These are phyloP conservation scores for Leccinum griseonigrum DNA, from an alignment of 1,284 basidiomycete genomes.

Conservation along the genomic window DNA sequence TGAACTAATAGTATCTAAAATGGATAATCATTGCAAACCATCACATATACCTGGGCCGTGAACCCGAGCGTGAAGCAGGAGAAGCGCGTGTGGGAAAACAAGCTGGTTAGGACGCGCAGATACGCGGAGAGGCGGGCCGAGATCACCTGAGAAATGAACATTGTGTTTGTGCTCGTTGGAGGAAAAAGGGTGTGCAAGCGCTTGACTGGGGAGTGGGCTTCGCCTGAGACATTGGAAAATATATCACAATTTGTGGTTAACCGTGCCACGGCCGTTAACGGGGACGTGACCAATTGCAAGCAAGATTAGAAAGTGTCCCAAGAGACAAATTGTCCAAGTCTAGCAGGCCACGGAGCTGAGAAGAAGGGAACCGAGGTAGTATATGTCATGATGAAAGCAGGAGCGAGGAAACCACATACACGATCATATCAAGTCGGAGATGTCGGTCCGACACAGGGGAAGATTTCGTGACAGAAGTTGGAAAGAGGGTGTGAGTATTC, in stretches of 20 bases:
- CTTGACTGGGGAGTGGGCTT: not conserved
- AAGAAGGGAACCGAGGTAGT: not conserved
- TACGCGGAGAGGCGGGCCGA: not conserved
- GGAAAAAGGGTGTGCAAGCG: not conserved
- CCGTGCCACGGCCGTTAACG: not conserved
- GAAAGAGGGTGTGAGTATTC: not conserved
- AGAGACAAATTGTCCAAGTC: not conserved
- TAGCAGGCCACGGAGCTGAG: not conserved
- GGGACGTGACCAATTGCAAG: not conserved
- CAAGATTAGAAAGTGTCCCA: not conserved
- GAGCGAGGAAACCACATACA: not conserved
- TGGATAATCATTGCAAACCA: not conserved
- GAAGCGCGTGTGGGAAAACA: not conserved
- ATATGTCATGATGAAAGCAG: not conserved
- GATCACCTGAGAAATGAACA: not conserved
- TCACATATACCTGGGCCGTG: not conserved
- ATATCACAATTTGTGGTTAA: not conserved
- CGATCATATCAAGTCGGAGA: not conserved
- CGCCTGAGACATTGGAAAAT: not conserved
- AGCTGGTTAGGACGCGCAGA: not conserved
- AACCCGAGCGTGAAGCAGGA: not conserved
- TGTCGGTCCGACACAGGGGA: not conserved
- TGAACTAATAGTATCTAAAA: not conserved
- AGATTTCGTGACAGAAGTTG: not conserved
- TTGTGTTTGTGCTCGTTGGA: not conserved